phyloP scores from a whole-genome alignment of 768 basidiomycete genomes.

The Amanita polypyramis region DNA sequence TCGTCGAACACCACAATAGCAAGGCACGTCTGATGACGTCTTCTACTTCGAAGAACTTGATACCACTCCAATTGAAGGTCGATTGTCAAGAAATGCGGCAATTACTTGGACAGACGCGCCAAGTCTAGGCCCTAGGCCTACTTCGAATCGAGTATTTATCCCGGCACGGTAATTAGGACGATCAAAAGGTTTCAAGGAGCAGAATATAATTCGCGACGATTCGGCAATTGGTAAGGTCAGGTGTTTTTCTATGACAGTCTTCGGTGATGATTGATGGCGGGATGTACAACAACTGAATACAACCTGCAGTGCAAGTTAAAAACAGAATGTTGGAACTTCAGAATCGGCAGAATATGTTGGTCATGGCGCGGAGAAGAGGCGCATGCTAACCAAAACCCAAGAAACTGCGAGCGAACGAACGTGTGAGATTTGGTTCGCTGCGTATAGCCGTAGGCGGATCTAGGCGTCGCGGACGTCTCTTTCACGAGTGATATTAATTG shows the following conservation, averaged over 20 bases:
- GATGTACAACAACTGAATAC: not conserved
- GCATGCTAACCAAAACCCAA: not conserved
- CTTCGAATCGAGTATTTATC: not conserved
- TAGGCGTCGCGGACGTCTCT: not conserved
- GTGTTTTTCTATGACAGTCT: not conserved
- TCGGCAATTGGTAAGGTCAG: not conserved
- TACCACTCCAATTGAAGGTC: not conserved
- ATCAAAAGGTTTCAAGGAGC: not conserved
- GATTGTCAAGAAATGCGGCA: not conserved
- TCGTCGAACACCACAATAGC: not conserved
- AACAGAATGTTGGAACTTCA: not conserved
- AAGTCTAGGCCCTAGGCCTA: not conserved
- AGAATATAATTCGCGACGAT: not conserved
- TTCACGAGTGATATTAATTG: not conserved
- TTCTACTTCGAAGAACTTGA: not conserved
- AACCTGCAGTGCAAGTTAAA: not conserved
- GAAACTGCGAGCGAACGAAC: not conserved
- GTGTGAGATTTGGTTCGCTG: not conserved
- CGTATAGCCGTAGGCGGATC: not conserved
- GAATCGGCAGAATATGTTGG: not conserved
- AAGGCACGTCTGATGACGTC: conserved; percentile 2
- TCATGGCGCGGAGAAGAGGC: not conserved
- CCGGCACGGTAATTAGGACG: not conserved
- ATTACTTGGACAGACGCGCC: not conserved
- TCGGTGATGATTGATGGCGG: not conserved